Evolutionary conservation across 2,329 filamentous ascomycete species (phyloP).

Genomic region (Talaromyces sp.): DNA sequence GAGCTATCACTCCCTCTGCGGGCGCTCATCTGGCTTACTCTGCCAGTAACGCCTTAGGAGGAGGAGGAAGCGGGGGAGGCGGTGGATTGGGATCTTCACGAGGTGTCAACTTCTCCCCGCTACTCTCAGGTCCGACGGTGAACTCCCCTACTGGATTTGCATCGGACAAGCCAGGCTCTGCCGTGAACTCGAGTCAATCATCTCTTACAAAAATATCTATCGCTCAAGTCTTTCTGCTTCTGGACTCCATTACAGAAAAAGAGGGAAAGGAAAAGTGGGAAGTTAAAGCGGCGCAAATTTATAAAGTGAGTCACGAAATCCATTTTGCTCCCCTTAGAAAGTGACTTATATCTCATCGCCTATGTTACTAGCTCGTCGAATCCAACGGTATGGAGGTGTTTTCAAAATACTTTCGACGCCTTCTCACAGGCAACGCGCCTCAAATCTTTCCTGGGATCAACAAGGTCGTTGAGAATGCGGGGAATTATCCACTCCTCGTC

Average conservation of each 20-base stretch:
- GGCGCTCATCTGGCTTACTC: conserved; percentile 56
- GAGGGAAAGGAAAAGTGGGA: conserved; percentile 91
- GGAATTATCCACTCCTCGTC: conserved; percentile 78
- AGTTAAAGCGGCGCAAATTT: conserved; percentile 82
- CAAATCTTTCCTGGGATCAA: conserved; percentile 83
- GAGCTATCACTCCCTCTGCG: conserved; percentile 55
- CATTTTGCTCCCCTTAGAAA: not conserved
- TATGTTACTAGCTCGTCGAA: conserved; percentile 71
- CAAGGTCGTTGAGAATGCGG: conserved; percentile 69
- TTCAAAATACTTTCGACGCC: conserved; percentile 88
- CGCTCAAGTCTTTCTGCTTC: conserved; percentile 88
- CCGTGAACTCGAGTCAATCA: conserved; percentile 49
- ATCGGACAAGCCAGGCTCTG: conserved; percentile 45
- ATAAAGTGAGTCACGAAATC: conserved; percentile 62
- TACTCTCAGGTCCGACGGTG: conserved; percentile 55
- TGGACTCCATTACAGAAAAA: conserved; percentile 93
- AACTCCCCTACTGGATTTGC: conserved; percentile 53
- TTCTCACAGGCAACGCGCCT: conserved; percentile 84
- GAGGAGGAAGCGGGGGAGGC: conserved; percentile 49
- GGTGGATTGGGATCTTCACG: conserved; percentile 56
- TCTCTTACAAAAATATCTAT: conserved; percentile 89
- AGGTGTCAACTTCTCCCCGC: conserved; percentile 59
- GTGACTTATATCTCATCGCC: not conserved
- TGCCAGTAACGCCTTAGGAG: conserved; percentile 52
- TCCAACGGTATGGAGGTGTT: conserved; percentile 99